Percentiles rank a stretch among this genome's conserved stretches.
These are phyloP conservation scores for Fraxinus sp. DNA, from an alignment of 305 asterid genomes.

Conservation along the genomic window DNA sequence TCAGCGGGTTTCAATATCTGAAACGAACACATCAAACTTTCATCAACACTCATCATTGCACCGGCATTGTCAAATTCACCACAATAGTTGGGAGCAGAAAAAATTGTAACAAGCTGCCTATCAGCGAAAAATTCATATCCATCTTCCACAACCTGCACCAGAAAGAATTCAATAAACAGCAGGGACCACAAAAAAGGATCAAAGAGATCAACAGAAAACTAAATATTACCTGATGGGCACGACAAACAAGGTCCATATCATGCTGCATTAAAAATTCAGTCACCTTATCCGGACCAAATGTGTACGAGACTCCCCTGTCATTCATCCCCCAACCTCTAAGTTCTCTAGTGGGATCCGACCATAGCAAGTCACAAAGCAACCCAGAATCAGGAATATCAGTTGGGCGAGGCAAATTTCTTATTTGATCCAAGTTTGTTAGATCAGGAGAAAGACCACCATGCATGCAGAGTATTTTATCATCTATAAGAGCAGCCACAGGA, in stretches of 20 bases:
- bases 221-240: constrained; percentile 42
- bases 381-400: constrained; percentile 51
- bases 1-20: constrained; percentile 38
- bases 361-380: constrained; percentile 46
- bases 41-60: background rate
- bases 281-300: constrained; percentile 32
- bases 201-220: background rate
- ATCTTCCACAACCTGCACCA: constrained; percentile 40
- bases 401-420: constrained; percentile 47
- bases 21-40: background rate
- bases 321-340: constrained; percentile 51
- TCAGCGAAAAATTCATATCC: background rate
- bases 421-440: constrained; percentile 36
- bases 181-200: background rate
- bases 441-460: background rate
- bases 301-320: constrained; percentile 45
- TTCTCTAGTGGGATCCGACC: constrained; percentile 52
- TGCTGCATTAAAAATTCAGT: constrained; percentile 38
- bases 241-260: constrained; percentile 52
- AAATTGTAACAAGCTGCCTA: background rate
- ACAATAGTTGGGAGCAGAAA: background rate
- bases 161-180: constrained; percentile 20
- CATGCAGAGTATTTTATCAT: background rate
- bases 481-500: background rate
- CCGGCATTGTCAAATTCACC: background rate